Evolutionary conservation across 306 rosid genomes (phyloP).

Genomic region (Acacia confusa): DNA sequence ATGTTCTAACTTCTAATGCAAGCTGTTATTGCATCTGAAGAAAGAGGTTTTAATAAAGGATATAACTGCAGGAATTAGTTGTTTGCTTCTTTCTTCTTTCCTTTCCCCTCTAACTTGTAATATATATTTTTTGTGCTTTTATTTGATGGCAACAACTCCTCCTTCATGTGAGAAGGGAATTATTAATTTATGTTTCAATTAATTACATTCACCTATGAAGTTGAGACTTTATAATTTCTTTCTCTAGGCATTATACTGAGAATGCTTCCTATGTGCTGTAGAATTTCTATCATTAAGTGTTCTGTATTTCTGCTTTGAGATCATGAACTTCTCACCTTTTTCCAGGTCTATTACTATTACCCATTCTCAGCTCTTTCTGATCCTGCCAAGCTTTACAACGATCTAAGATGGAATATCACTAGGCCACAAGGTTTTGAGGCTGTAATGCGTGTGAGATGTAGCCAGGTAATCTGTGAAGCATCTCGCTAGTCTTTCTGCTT

Average conservation of each 20-base stretch:
- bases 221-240: neutral
- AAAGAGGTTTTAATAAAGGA: slow-evolving; percentile 15
- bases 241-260: slow-evolving; percentile 10
- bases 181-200: neutral
- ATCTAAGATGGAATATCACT: slow-evolving; percentile 95
- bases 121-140: neutral
- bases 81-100: neutral
- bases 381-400: slow-evolving; percentile 93
- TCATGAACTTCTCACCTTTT: slow-evolving; percentile 26
- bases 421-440: slow-evolving; percentile 99
- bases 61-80: neutral
- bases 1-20: neutral
- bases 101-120: neutral
- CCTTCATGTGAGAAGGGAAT: neutral
- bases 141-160: neutral
- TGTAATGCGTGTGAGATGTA: slow-evolving; percentile 98
- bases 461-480: slow-evolving; percentile 68
- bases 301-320: slow-evolving; percentile 9
- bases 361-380: slow-evolving; percentile 97
- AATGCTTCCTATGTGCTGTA: slow-evolving; percentile 10
- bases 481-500: slow-evolving; percentile 17
- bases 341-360: slow-evolving; percentile 87
- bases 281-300: neutral
- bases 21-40: neutral
- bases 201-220: neutral